Base-by-base conservation (phyloP, 2,329 filamentous ascomycete species). In the Alternaria consortialis region DNA sequence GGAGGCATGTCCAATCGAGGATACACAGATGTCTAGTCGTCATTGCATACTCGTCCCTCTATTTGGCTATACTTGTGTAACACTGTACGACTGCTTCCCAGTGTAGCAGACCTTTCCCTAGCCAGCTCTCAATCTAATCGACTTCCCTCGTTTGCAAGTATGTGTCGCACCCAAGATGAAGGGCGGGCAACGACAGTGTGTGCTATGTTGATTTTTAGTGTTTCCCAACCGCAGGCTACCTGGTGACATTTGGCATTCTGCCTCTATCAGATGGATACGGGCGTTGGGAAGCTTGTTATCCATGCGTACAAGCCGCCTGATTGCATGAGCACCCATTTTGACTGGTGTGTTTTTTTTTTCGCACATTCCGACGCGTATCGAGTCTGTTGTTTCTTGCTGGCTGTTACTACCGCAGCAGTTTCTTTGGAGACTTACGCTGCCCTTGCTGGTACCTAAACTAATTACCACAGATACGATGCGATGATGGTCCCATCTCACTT, bases 401-500 rank as follows among this genome's bases (percentile, higher is more conserved):
- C 29, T 23, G 39, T 43, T 37, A 40, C 36, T 34, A 43, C 31
- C 6, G 31, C 36, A 42, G 23, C 43, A 56, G 43, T 15, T 55
- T 61, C 51, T 42, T 42, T 42, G 39, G 46, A 23, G 42, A 47
- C 40, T 62, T 58, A 8, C 37, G 29, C n/a, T 37, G 23, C 27
- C 25, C n/a, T 15, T 32, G 48, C 55, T 57, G 53, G 56, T 65
- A 58, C 64, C 53, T 63, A 51, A 57, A 56, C 51, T 62, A 25
- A 23, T 27, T 20, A 56, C 46, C 29, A 37, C 34, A 40, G 48
- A 50, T 27, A 67, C 59, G 50, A 75, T 73, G 74, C 71, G 50
- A 77, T 75, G 69, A 76, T 65, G 61, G 67, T 61, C 55, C 53
- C 55, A 29, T 20, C 51, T 48, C 17, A 12, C 32, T 69, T 71